phyloP scores from a whole-genome alignment of 768 basidiomycete species.

The Trametes cingulata region DNA sequence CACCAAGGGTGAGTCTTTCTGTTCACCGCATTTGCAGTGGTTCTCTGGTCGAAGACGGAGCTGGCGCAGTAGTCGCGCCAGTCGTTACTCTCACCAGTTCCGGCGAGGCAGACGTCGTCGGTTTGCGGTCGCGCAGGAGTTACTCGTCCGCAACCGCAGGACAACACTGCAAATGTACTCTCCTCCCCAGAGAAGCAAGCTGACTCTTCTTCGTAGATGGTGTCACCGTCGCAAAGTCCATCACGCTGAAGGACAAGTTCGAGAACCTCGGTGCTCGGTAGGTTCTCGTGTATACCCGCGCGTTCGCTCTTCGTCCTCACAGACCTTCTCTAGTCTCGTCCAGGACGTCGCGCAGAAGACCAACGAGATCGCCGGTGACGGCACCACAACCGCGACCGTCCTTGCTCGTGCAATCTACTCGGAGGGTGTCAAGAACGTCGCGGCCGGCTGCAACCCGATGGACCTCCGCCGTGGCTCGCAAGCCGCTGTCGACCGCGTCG shows the following conservation, averaged over 20 bases:
- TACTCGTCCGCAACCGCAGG: too few relatives aligned
- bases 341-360: conserved; percentile 97
- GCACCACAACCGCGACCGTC: conserved; percentile 97
- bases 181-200: not conserved
- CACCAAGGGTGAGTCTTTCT: conserved; percentile 73
- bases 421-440: conserved; percentile 99
- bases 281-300: conserved; percentile 28
- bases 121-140: too few relatives aligned
- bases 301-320: conserved; percentile 10
- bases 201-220: conserved; percentile 59
- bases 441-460: conserved; percentile 99
- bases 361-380: conserved; percentile 96
- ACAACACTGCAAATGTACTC: not conserved
- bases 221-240: conserved; percentile 96
- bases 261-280: conserved; percentile 98
- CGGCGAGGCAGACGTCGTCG: too few relatives aligned
- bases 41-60: too few relatives aligned
- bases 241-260: conserved; percentile 94
- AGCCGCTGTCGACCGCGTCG: conserved; percentile 91
- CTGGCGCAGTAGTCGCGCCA: too few relatives aligned
- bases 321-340: conserved; percentile 59
- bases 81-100: too few relatives aligned
- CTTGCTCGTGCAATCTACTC: conserved; percentile 97
- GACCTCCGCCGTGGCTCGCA: conserved; percentile 98
- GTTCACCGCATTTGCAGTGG: too few relatives aligned